Evolutionary conservation across 495 filamentous ascomycete species (phyloP).

Genomic region (Xylaria grammica): DNA sequence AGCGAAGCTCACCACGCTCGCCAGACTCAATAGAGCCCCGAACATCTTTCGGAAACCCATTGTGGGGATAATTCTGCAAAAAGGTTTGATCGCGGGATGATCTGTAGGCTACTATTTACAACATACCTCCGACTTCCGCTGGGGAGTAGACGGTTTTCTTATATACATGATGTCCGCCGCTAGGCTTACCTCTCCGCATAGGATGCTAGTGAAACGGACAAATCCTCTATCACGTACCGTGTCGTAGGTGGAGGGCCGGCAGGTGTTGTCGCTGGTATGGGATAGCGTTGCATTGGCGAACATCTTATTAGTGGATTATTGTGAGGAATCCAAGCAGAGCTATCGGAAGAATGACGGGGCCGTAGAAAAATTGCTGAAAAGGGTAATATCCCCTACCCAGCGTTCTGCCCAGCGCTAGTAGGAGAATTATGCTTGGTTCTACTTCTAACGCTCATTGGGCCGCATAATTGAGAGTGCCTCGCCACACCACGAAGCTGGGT

Average conservation of each 20-base stretch:
- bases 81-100: background rate
- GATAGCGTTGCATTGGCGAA: background rate
- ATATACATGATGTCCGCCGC: conserved; percentile 2
- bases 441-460: conserved; percentile 2
- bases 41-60: conserved; percentile 16
- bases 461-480: background rate
- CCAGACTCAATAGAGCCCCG: conserved; percentile 6
- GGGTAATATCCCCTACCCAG: background rate
- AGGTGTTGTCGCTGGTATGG: background rate
- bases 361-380: conserved; percentile 9
- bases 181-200: background rate
- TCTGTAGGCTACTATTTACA: background rate
- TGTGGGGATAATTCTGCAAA: background rate
- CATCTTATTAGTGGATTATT: conserved; percentile 16
- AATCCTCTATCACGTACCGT: background rate
- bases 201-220: background rate
- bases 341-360: background rate
- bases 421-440: background rate
- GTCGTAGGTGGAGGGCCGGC: background rate
- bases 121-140: background rate
- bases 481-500: background rate
- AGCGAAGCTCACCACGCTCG: conserved; percentile 26
- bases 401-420: background rate
- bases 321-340: background rate
- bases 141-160: background rate